Conservation (phyloP, 257 asterid species). For the Petunia secreta region DNA sequence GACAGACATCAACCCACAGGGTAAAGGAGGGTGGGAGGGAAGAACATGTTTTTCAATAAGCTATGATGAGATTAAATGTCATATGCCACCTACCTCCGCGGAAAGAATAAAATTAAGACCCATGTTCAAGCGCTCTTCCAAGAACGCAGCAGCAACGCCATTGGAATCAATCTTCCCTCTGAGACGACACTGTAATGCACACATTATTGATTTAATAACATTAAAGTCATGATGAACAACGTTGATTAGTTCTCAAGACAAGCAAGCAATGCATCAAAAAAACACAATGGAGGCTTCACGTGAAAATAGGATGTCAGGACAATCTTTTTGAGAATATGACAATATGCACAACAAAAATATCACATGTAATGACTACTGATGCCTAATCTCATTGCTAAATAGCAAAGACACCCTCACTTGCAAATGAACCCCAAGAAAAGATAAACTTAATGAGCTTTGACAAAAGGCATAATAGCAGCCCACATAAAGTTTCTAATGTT, state of each 20-base stretch:
- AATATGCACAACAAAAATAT: too few species aligned
- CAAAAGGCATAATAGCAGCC: neutral
- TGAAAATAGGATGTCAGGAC: too few species aligned
- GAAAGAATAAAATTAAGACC: conserved; percentile 33
- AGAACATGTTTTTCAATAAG: neutral
- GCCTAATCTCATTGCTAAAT: too few species aligned
- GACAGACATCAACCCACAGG: neutral
- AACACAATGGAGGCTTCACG: neutral
- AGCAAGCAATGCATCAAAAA: neutral
- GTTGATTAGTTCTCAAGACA: neutral
- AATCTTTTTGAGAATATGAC: too few species aligned
- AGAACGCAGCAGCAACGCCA: conserved; percentile 32
- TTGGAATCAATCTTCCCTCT: conserved; percentile 38
- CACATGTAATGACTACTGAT: too few species aligned
- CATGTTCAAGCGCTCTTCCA: conserved; percentile 38
- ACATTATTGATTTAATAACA: neutral
- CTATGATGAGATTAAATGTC: neutral
- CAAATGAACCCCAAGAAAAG: neutral
- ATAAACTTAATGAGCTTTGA: conserved; percentile 4
- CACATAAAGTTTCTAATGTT: neutral
- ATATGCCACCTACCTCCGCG: conserved; percentile 24
- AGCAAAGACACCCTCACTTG: too few species aligned
- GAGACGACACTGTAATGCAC: conserved; percentile 32
- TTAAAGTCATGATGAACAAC: neutral
- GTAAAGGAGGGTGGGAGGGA: neutral